Conservation (phyloP, 139 green algal genomes). For the Ettlia oleoabundans region DNA sequence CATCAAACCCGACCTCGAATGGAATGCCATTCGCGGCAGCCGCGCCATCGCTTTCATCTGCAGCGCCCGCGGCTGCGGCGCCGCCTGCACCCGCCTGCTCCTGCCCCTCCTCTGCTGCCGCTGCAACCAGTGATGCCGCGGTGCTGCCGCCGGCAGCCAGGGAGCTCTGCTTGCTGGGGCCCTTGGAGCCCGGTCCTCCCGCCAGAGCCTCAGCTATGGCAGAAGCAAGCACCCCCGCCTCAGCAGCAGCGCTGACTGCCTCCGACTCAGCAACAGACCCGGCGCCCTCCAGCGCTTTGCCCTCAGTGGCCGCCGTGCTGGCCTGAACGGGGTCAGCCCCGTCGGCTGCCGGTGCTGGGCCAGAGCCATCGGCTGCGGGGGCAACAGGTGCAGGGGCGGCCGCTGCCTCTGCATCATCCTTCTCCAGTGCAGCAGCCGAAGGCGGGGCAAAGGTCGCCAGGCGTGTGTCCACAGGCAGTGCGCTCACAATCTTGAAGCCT, state of each 20-base stretch:
- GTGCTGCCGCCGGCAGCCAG: not conserved
- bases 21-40: not conserved
- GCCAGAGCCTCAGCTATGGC: slow-evolving; percentile 37
- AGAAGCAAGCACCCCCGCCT: slow-evolving; percentile 31
- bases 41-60: not conserved
- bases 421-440: not conserved
- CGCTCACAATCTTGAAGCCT: slow-evolving; percentile 39
- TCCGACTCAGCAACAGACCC: slow-evolving; percentile 7
- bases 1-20: not conserved
- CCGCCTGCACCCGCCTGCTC: not conserved
- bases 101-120: not conserved
- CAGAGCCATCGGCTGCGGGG: too few relatives aligned
- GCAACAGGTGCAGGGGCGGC: not conserved
- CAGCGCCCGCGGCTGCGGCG: not conserved
- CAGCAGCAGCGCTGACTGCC: slow-evolving; percentile 17
- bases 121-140: not conserved
- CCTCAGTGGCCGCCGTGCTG: not conserved
- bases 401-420: not conserved
- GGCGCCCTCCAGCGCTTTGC: not conserved
- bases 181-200: not conserved
- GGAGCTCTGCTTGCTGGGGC: not conserved
- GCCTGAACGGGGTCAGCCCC: too few relatives aligned
- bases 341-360: not conserved
- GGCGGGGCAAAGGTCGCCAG: slow-evolving; percentile 21
- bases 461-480: slow-evolving; percentile 35